Evolutionary conservation across 106 monocot genomes (phyloP), one percentile per base, ranked within the genome.

Genomic region (Alisma plantagoaquatica): DNA sequence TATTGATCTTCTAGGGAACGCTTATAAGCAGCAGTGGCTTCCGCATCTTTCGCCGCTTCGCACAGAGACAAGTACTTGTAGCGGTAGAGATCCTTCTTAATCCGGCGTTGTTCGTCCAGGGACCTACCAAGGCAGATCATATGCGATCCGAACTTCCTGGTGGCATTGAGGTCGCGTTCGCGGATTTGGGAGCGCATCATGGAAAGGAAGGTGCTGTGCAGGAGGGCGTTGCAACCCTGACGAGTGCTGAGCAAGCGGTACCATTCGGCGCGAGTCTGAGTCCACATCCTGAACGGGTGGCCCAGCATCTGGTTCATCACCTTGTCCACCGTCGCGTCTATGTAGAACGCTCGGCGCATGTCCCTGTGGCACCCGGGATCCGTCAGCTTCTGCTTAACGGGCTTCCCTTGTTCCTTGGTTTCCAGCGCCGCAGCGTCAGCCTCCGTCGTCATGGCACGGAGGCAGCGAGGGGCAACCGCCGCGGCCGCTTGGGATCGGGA

Each of bases 231-330:
- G 44, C 59, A 59, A 0, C 59, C 59, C 24, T 10, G 7, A 27
- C 46, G 15, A 0, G 59, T 28, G 29, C 21, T 44, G 27, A 59
- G 27, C 4, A 45, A 3, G 29, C 59, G 59, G n/a, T 59, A 59
- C 45, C 43, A 46, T 29, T 59, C 44, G 26, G 45, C 45, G 6
- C 59, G 24, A 20, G 59, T 46, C 18, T 46, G 27, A 29, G 59
- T 59, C 59, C 59, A 59, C 29, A 46, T 59, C 29, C 27, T 25
- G 59, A 45, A 46, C 16, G 59, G 59, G 59, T 59, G 59, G 44
- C 45, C 43, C 45, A 59, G 45, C 27, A 45, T 27, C 10, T 46
- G 6, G 45, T 59, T 59, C 59, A 59, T 59, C 33, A 59, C 23
- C 59, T 59, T 59, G 28, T 59, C 59, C 20, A 59, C 59, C 29